Evolutionary conservation across 345 rosid species (phyloP), one percentile per base, ranked within the genome.

Genomic region (Gossypium herbaceum): DNA sequence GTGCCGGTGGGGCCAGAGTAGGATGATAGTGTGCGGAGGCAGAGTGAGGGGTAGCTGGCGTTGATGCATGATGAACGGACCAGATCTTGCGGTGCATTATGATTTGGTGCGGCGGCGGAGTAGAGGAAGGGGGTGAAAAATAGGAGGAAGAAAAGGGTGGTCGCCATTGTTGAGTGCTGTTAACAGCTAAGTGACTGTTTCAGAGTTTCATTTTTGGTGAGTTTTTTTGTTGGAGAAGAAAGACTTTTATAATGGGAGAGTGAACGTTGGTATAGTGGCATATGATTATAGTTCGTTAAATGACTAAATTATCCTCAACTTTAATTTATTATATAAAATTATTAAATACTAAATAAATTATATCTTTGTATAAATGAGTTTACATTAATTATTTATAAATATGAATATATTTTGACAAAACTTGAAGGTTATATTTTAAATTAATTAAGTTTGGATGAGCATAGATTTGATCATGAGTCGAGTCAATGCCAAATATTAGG

Each of bases 31-130:
- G 92, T 91, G 64, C 83, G 90, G 73, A 90, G 71, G 83, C 98
- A 91, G 67, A 94, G 62, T n/a, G 72, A 56, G 0, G 95, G 98
- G 75, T 87, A 94, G 77, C 89, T 90, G 50, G 97, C 97, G 79
- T 92, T 90, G 43, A 56, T 41, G 75, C 97, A 94, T 0, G 93
- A 86, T 7, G 93, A 79, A 66, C 83, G 96, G 73, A 94, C 83
- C 34, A 91, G 88, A 75, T 90, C 90, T 67, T 45, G 78, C 1
- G 62, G 64, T 1, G 57, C 71, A 2, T 52, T 71, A 2, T 19
- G 72, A 9, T 69, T 58, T 0, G 34, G 16, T 17, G 73, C 74
- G 47, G 71, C 73, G 51, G 83, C 79, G 74, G 63, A 59, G 57
- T 80, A 73, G 82, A 82, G 43, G 43, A 72, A 15, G 20, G 64